phyloP scores from a whole-genome alignment of 2,329 filamentous ascomycete genomes.

The Didymella segeticola region DNA sequence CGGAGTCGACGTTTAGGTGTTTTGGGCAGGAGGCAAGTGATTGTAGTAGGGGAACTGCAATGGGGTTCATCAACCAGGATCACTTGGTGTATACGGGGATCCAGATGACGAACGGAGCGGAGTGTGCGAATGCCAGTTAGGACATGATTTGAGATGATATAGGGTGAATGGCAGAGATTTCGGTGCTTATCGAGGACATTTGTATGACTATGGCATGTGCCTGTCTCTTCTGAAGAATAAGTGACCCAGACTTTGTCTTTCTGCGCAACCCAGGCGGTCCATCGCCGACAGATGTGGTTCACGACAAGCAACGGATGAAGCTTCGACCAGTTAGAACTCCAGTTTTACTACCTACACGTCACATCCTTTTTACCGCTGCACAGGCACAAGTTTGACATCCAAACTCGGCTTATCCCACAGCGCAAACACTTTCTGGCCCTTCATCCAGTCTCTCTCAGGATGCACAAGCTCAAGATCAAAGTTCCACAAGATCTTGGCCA shows the following conservation, averaged over 20 bases:
- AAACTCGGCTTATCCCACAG: conserved; percentile 43
- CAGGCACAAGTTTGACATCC: background rate
- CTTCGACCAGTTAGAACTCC: no score
- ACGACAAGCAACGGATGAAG: no score
- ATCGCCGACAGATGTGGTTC: no score
- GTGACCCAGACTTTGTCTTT: no score
- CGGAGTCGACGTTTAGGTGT: conserved; percentile 20
- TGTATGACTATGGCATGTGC: no score
- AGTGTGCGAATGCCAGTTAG: background rate
- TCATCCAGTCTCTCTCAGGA: conserved; percentile 48
- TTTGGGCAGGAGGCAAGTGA: conserved; percentile 25
- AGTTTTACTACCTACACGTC: no score
- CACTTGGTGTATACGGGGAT: conserved; percentile 22
- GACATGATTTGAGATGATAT: no score
- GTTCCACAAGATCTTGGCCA: conserved; percentile 32
- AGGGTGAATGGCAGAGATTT: no score
- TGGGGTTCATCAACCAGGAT: conserved; percentile 20
- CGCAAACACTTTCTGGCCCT: conserved; percentile 36
- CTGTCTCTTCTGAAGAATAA: no score
- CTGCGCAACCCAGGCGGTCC: no score
- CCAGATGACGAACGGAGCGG: conserved; percentile 14
- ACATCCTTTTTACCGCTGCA: background rate
- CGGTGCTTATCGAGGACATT: no score
- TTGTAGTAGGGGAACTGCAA: conserved; percentile 14
- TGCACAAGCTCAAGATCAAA: conserved; percentile 35